Evolutionary conservation across 106 monocot genomes (phyloP).

Genomic region (Platanthera zijinensis): DNA sequence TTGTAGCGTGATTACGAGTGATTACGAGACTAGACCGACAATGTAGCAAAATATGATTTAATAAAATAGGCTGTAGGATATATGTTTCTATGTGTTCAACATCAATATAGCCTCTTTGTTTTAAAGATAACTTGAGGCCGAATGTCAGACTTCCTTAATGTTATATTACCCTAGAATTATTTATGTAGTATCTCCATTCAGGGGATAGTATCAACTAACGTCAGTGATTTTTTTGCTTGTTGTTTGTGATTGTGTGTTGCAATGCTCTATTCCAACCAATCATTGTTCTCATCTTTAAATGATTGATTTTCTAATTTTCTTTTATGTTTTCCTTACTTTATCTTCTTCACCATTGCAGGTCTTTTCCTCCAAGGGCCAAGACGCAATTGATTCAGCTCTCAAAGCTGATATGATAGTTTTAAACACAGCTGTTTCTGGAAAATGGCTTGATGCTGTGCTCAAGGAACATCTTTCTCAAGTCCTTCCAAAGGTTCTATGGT

Average conservation of each 20-base stretch:
- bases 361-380: constrained; percentile 55
- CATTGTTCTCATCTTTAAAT: not conserved
- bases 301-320: not conserved
- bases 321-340: not conserved
- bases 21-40: not conserved
- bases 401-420: constrained; percentile 79
- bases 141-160: not conserved
- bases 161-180: not conserved
- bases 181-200: not conserved
- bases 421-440: constrained; percentile 97
- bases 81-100: not conserved
- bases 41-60: not conserved
- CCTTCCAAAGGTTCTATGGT: constrained; percentile 91
- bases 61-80: not conserved
- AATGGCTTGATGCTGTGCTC: constrained; percentile 87
- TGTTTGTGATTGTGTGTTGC: not conserved
- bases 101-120: not conserved
- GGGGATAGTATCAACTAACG: not conserved
- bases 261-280: not conserved
- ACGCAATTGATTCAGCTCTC: constrained; percentile 62
- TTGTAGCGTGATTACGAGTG: not conserved
- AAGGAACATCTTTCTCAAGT: constrained; percentile 54
- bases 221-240: not conserved
- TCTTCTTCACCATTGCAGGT: constrained; percentile 27
- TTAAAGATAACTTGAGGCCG: not conserved